Percentiles rank a stretch among this genome's conserved stretches.
These are phyloP conservation scores for Mycosphaerella arachidis DNA, from an alignment of 2,329 filamentous ascomycete genomes.

Conservation along the genomic window DNA sequence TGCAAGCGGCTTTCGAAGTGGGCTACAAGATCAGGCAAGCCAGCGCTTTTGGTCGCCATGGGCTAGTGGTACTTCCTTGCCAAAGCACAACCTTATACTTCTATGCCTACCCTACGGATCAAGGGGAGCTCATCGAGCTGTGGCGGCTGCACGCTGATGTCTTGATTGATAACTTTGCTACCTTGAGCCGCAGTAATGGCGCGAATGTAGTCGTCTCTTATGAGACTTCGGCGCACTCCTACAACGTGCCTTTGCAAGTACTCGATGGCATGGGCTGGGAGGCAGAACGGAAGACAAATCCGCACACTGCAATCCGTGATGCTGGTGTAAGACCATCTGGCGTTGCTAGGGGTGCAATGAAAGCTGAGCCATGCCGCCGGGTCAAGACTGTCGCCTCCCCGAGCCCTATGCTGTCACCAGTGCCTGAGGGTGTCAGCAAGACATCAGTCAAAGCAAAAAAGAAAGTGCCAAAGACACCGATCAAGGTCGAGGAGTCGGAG, in stretches of 20 bases:
- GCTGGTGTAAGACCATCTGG: neutral
- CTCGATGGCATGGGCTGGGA: conserved; percentile 22
- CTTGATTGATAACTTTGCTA: conserved; percentile 18
- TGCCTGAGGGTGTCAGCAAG: neutral
- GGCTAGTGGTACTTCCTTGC: conserved; percentile 21
- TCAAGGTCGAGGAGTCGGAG: neutral
- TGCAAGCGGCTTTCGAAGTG: conserved; percentile 7
- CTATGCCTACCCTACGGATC: conserved; percentile 19
- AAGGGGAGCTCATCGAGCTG: conserved; percentile 12
- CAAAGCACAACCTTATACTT: conserved; percentile 18
- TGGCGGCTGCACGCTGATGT: conserved; percentile 18
- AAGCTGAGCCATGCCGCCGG: neutral
- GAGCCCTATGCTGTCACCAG: neutral
- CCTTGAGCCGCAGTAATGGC: conserved; percentile 5
- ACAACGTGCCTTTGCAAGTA: conserved; percentile 17
- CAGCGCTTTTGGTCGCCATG: conserved; percentile 22
- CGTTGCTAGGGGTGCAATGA: neutral
- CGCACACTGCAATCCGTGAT: neutral
- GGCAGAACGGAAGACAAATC: neutral
- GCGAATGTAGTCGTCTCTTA: conserved; percentile 14
- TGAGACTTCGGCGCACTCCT: conserved; percentile 11
- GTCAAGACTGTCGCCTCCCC: neutral
- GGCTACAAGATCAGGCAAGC: conserved; percentile 9
- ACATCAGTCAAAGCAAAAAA: neutral
- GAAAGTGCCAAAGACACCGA: neutral